These are phyloP conservation scores for Citrus unshiu DNA, from an alignment of 345 rosid species.

Conservation along the genomic window DNA sequence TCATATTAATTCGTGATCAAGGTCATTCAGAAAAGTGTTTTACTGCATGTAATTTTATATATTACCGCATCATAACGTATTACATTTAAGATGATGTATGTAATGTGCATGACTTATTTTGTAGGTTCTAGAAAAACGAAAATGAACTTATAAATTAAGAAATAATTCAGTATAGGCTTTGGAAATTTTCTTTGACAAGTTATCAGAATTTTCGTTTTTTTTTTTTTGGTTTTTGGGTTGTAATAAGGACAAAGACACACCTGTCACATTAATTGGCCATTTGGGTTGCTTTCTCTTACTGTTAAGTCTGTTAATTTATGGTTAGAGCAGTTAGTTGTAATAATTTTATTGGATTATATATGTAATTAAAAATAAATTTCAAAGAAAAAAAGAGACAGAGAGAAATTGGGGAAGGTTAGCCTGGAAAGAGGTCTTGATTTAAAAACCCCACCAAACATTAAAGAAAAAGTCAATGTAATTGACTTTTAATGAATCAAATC, in stretches of 20 bases:
- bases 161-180: no score
- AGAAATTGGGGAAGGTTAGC: not conserved
- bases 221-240: not conserved
- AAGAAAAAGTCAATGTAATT: conserved; percentile 20
- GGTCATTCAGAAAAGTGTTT: no score
- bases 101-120: no score
- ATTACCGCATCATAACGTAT: no score
- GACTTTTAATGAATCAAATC: conserved; percentile 20
- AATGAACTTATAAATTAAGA: no score
- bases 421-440: not conserved
- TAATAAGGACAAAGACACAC: conserved; percentile 19
- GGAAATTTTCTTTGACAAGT: no score
- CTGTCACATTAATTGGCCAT: not conserved
- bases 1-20: no score
- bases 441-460: conserved; percentile 6
- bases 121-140: no score
- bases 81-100: no score
- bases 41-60: no score
- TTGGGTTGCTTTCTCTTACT: conserved; percentile 6
- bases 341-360: not conserved
- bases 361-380: not conserved
- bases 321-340: conserved; percentile 30
- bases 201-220: no score
- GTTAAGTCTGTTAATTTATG: conserved; percentile 23
- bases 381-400: not conserved